Base-by-base conservation (phyloP, 495 filamentous ascomycete genomes). In the Aspergillus mulundensis region DNA sequence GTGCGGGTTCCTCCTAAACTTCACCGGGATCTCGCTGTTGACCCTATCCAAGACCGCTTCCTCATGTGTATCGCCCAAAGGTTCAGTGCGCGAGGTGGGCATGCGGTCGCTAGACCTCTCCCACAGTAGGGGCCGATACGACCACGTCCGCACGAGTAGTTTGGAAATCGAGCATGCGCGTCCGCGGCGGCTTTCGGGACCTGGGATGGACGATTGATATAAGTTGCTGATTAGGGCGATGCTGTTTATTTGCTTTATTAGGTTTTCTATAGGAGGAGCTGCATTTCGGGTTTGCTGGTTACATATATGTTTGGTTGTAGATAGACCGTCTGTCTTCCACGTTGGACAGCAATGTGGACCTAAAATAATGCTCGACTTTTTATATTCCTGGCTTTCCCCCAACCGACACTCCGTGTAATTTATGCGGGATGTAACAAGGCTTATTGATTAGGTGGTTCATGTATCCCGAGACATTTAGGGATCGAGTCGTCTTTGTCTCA, bases 11-110 rank as follows among this genome's bases (percentile, higher is more conserved):
- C 83, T 98, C 43, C 83, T 96, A 56, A 97, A 96, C 59, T 98
- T 98, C 72, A 87, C 93, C 1, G 94, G 94, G 39, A 95, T 98
- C 34, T 98, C 97, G 69, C 85, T 98, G 5, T 84, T 97, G 61
- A 97, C 97, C 64, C 85, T 97, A 20, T 95, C 91, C 7, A 45
- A 45, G 21, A 45, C 43, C 14, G 14, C 21, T 2, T 40, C 38
- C n/a, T 40, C 15, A 2, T 40, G 5, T 16, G 38, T 18, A 15
- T 7, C n/a, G 34, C 23, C 14, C 40, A 54, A 44, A 32, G 41
- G 32, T n/a, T 45, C 51, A 1, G 18, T 54, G 41, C 40, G 40
- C n/a, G 51, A 36, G 0, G 6, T 46, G 16, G 42, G 41, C 40
- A 34, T 54, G 41, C 28, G 51, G 15, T 54, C 51, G 11, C 19